Evolutionary conservation across 306 rosid genomes (phyloP), one percentile per base, ranked within the genome.

Genomic region (Lathyrus aphaca): DNA sequence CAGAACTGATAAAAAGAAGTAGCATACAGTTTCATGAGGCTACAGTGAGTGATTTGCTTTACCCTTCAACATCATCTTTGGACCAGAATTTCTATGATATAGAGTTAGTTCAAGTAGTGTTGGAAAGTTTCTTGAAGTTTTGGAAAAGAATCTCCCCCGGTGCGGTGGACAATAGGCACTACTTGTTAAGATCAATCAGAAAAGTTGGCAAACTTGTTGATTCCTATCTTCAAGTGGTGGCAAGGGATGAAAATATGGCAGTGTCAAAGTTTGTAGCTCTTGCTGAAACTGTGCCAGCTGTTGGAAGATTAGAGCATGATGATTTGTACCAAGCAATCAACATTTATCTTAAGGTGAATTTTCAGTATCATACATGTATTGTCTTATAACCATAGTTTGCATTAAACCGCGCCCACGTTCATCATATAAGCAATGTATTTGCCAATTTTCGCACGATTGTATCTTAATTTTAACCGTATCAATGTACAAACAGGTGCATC

Each of bases 21-120:
- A 86, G 92, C 77, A 76, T 80, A 54, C 91, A 91, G 65, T 84
- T 94, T 66, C 91, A 89, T 40, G 99, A 94, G 75, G 97, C 99
- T 66, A 74, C 79, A 13, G 89, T 91, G 56, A 80, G 82, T 59
- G 99, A 35, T 35, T 35, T 35, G 39, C 39, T 35, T 35, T 35
- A 35, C 39, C 39, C 39, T 35, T 8, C 39, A 35, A 35, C 10
- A 7, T 35, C 39, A 7, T 35, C 39, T 7, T 35, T 35, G 39
- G 39, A 75, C 67, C 80, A 71, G 2, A 84, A 80, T 49, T 77
- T 72, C 21, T 95, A 88, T 58, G 99, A 94, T 39, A 81, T 83
- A 12, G 99, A 91, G 64, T 76, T 89, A 40, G 96, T 94, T 60
- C 69, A 65, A 71, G 78, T 87, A 40, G 92, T 94, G 68, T 57